Evolutionary conservation across 495 filamentous ascomycete genomes (phyloP).

Genomic region (Hypoxylon cercidicola): DNA sequence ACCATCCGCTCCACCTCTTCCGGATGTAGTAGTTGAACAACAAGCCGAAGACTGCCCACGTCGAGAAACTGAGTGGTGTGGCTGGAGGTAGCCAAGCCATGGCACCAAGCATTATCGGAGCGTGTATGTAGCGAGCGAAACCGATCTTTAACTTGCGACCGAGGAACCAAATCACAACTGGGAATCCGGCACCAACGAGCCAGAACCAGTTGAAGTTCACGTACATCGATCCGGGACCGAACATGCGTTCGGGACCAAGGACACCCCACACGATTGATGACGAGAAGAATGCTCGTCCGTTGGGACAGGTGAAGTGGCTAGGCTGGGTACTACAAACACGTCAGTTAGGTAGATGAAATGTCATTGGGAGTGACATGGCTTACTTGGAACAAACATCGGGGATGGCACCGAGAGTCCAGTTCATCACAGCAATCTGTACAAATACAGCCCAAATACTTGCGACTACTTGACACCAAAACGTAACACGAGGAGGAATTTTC

Average conservation of each 20-base stretch:
- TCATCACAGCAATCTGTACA: conserved; percentile 68
- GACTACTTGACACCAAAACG: conserved; percentile 67
- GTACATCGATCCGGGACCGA: conserved; percentile 67
- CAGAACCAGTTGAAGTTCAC: conserved; percentile 69
- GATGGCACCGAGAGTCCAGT: conserved; percentile 69
- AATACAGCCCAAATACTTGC: conserved; percentile 66
- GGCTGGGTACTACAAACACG: conserved; percentile 44
- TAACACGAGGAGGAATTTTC: conserved; percentile 70
- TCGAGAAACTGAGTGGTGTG: conserved; percentile 67
- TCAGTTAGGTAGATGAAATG: background rate
- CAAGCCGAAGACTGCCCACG: conserved; percentile 66
- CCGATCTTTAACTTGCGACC: conserved; percentile 61
- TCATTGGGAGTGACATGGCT: conserved; percentile 8
- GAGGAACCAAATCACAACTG: conserved; percentile 62
- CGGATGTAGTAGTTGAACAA: conserved; percentile 67
- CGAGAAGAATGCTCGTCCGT: conserved; percentile 69
- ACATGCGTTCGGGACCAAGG: conserved; percentile 66
- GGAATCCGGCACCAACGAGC: conserved; percentile 60
- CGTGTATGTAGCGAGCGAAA: conserved; percentile 59
- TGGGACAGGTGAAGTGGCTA: conserved; percentile 69
- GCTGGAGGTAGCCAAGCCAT: conserved; percentile 67
- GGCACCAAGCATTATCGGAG: conserved; percentile 70
- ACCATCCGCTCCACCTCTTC: conserved; percentile 64
- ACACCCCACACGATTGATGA: conserved; percentile 67
- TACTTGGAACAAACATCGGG: conserved; percentile 59